Evolutionary conservation across 1,284 basidiomycete species (phyloP).

Genomic region (Pyrrhoderma noxium): DNA sequence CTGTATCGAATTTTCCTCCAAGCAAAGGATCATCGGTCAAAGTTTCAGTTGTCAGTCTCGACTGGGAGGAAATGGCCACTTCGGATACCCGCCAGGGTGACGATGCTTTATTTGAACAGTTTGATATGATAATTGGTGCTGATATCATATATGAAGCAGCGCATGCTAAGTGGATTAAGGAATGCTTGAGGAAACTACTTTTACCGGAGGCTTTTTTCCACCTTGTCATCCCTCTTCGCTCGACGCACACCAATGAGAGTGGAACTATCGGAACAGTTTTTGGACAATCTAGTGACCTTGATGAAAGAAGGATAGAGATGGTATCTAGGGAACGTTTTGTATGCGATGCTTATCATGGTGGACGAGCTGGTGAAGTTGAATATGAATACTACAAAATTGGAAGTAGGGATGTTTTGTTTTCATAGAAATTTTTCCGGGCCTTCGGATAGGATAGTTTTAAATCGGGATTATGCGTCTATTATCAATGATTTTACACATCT

Average conservation of each 20-base stretch:
- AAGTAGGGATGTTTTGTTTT: too few relatives aligned
- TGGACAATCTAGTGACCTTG: not conserved
- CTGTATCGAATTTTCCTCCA: conserved; percentile 47
- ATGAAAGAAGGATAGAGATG: conserved; percentile 32
- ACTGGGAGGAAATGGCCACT: conserved; percentile 58
- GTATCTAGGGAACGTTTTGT: conserved; percentile 44
- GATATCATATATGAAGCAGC: conserved; percentile 70
- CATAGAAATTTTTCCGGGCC: too few relatives aligned
- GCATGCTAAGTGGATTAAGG: conserved; percentile 62
- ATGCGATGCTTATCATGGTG: conserved; percentile 37
- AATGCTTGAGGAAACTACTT: conserved; percentile 48
- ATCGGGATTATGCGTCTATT: too few relatives aligned
- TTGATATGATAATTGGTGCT: conserved; percentile 67
- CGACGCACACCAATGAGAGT: conserved; percentile 56
- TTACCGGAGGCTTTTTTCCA: conserved; percentile 43
- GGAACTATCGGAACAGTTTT: conserved; percentile 48
- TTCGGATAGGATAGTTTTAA: too few relatives aligned
- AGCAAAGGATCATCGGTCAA: conserved; percentile 15
- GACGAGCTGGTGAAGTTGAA: conserved; percentile 42
- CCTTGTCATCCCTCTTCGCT: conserved; percentile 66
- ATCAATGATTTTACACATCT: too few relatives aligned
- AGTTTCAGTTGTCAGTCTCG: conserved; percentile 37
- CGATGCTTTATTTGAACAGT: conserved; percentile 33
- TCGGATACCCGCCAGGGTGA: conserved; percentile 3
- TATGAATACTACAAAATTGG: conserved; percentile 63